Percentiles rank a stretch among this genome's conserved stretches.
phyloP scores from a whole-genome alignment of 2,329 filamentous ascomycete genomes.

The Sclerotinia sclerotiorum region DNA sequence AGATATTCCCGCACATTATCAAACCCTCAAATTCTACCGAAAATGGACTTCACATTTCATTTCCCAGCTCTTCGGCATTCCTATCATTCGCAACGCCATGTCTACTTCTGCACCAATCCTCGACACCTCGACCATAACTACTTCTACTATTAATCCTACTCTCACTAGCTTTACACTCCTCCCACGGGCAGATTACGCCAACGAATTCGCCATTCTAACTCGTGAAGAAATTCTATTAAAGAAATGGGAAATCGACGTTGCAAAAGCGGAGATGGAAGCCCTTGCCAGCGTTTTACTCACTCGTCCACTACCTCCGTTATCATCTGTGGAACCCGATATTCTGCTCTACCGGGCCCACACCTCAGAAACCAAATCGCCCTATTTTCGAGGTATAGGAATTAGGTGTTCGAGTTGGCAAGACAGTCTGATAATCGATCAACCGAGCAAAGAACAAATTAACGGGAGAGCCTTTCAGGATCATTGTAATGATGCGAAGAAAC shows the following conservation, averaged over 20 bases:
- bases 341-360: background rate
- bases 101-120: background rate
- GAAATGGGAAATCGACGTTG: background rate
- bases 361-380: too few species aligned
- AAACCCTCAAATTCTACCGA: background rate
- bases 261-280: background rate
- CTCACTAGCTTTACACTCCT: too few species aligned
- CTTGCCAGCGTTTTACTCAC: background rate
- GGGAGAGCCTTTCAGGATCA: background rate
- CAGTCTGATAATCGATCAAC: background rate
- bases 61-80: background rate
- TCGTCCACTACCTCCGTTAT: background rate
- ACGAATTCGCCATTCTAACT: background rate
- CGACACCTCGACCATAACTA: too few species aligned
- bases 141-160: background rate
- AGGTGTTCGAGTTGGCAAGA: background rate
- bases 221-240: background rate
- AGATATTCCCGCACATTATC: background rate
- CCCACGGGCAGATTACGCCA: background rate
- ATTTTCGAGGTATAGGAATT: background rate
- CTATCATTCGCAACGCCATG: background rate
- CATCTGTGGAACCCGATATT: background rate
- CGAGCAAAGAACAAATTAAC: background rate
- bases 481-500: background rate
- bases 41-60: conserved; percentile 16